Base-by-base conservation (phyloP, 257 asterid species). In the Sherardia arvensis region DNA sequence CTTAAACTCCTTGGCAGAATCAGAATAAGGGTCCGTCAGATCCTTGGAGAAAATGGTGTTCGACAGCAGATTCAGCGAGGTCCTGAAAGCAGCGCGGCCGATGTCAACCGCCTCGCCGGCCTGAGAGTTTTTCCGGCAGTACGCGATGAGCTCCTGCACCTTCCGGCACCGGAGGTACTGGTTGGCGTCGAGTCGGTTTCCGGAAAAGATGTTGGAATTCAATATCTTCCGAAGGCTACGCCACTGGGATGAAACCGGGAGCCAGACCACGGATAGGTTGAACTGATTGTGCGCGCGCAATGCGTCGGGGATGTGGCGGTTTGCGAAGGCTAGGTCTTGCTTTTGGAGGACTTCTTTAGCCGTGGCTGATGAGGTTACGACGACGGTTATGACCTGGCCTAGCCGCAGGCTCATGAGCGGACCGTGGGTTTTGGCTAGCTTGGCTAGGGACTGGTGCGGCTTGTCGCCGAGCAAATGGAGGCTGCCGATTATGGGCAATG, bases 401-500 rank as follows among this genome's bases (percentile, higher is more conserved):
- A 91, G 76, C 38, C 84, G 80, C 45, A 87, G 81, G 51, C 78
- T 68, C 85, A 87, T 85, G 3, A 90, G 72, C 0, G 95, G 94
- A 45, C 98, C 98, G 38, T 86, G 66, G 1, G 62, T 77, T 18
- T 79, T 76, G 74, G 96, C 82, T 2, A 86, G 80, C 4, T 65
- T 47, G 0, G 95, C 73, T 1, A 91, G 72, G 58, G 94, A 85
- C 22, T 78, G 66, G 75, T 91, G 95, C 58, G 96, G 91, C 1
- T 81, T 82, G 9, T 76, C 83, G 30, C 92, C 93, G 8, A 90
- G 88, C 45, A 85, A 34, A 64, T 87, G 93, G 69, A 87, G 86
- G 75, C 74, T 87, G 14, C 96, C 95, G 54, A 90, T 76, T 26
- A 91, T 27, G 1, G 96, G 97, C 40, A 87, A 63, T 20, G 95